Conservation (phyloP, 1,284 basidiomycete species). For the Trametes polyzona region DNA sequence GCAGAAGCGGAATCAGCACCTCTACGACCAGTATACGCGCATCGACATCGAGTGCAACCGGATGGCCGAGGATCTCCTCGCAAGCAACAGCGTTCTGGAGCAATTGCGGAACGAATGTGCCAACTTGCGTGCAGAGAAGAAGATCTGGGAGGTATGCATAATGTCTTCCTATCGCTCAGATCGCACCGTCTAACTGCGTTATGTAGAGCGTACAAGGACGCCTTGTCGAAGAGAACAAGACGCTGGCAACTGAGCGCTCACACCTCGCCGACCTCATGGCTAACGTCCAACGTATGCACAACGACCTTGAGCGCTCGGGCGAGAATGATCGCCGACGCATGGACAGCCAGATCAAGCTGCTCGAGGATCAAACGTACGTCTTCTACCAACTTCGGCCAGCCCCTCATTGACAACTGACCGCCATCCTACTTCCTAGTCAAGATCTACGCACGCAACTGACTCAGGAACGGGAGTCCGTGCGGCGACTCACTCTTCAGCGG, state of each 20-base stretch:
- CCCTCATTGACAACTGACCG: neutral
- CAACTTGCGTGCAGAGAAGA: constrained; percentile 89
- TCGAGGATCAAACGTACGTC: constrained; percentile 79
- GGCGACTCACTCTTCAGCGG: constrained; percentile 74
- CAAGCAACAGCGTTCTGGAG: constrained; percentile 63
- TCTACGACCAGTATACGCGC: constrained; percentile 69
- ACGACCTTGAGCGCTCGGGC: constrained; percentile 81
- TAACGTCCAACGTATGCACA: constrained; percentile 89
- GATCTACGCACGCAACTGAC: constrained; percentile 77
- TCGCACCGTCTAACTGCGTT: neutral
- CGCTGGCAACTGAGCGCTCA: constrained; percentile 78
- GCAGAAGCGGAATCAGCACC: constrained; percentile 64
- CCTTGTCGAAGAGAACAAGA: constrained; percentile 85
- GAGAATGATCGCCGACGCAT: constrained; percentile 81
- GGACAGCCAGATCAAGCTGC: constrained; percentile 78
- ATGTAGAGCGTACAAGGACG: constrained; percentile 73
- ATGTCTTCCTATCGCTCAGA: neutral
- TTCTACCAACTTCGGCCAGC: neutral
- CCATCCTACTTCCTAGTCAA: constrained; percentile 54
- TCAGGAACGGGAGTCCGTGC: constrained; percentile 79
- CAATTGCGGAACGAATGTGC: constrained; percentile 83
- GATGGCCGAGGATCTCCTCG: constrained; percentile 64
- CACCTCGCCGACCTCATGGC: constrained; percentile 85
- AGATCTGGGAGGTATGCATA: constrained; percentile 83
- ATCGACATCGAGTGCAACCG: constrained; percentile 69